Conservation (phyloP, 768 basidiomycete genomes). For the Gelatoporia subvermispora region DNA sequence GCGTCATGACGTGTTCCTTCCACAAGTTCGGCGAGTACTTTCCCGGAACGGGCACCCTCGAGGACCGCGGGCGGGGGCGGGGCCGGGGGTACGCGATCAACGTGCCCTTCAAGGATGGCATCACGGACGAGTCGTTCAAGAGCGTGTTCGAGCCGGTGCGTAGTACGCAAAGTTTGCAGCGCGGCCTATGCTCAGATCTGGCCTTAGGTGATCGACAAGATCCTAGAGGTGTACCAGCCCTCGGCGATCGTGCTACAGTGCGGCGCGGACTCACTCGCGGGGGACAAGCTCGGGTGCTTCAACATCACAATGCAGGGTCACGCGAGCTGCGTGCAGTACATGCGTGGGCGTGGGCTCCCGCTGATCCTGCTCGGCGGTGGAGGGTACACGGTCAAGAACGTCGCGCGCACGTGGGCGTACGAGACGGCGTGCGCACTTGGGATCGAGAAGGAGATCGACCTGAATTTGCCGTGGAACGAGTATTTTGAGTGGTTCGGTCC, state of each 20-base stretch:
- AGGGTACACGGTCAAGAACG: conserved; percentile 96
- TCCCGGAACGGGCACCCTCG: conserved; percentile 82
- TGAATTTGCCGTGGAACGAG: conserved; percentile 77
- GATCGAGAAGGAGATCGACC: conserved; percentile 70
- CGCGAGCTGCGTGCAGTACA: conserved; percentile 83
- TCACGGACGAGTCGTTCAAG: conserved; percentile 83
- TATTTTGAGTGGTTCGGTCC: conserved; percentile 99
- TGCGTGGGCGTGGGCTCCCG: conserved; percentile 78
- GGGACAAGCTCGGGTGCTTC: conserved; percentile 94
- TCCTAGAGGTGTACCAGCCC: conserved; percentile 85
- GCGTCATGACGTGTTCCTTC: conserved; percentile 96
- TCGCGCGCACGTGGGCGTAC: conserved; percentile 91
- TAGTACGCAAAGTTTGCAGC: background rate
- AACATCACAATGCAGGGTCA: conserved; percentile 96
- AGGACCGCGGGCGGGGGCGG: conserved; percentile 78
- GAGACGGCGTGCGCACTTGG: conserved; percentile 96
- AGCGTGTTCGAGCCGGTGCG: conserved; percentile 90
- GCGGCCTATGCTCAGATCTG: conserved; percentile 3
- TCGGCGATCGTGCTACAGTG: conserved; percentile 90
- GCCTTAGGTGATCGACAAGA: conserved; percentile 70
- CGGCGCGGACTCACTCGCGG: conserved; percentile 91
- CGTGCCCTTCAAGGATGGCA: conserved; percentile 90
- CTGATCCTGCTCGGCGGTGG: conserved; percentile 92
- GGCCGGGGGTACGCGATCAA: conserved; percentile 90
- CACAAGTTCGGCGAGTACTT: conserved; percentile 98